Evolutionary conservation across 768 basidiomycete genomes (phyloP).

Genomic region (Xerocomus spinulosus): DNA sequence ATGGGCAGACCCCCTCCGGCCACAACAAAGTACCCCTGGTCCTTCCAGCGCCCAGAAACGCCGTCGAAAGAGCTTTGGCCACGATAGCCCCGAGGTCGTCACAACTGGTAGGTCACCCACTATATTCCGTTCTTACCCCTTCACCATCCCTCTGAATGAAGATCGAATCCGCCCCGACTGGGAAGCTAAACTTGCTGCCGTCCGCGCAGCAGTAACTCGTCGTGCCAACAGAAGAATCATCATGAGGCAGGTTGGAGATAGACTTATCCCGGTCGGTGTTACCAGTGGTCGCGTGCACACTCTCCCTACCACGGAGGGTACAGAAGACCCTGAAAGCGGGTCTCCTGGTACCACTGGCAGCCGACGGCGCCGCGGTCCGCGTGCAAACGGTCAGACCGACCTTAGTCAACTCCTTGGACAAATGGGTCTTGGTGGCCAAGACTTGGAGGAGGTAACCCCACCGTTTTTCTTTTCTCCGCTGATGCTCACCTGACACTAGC

Average conservation of each 20-base stretch:
- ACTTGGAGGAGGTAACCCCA: conserved; percentile 81
- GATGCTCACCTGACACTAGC: conserved; percentile 39
- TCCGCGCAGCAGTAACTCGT: conserved; percentile 92
- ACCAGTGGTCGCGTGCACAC: conserved; percentile 82
- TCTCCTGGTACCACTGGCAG: conserved; percentile 36
- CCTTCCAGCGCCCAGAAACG: conserved; percentile 55
- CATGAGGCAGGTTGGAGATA: conserved; percentile 97
- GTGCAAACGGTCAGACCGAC: conserved; percentile 47
- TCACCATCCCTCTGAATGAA: conserved; percentile 28
- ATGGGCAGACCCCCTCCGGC: conserved; percentile 53
- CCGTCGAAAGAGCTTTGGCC: conserved; percentile 84
- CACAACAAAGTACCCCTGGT: conserved; percentile 36
- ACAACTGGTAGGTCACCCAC: conserved; percentile 62
- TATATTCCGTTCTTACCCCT: conserved; percentile 2
- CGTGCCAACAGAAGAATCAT: conserved; percentile 94
- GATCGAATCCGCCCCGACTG: conserved; percentile 98
- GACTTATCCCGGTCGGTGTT: conserved; percentile 94
- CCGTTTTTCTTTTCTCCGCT: conserved; percentile 21
- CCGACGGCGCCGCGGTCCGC: conserved; percentile 58
- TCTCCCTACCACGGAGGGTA: conserved; percentile 52
- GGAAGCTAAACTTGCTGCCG: conserved; percentile 92
- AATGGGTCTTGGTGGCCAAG: conserved; percentile 77
- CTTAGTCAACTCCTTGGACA: conserved; percentile 56
- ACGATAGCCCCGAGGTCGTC: conserved; percentile 85
- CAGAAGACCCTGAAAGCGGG: conserved; percentile 39